phyloP scores from a whole-genome alignment of 768 basidiomycete genomes.

The Dacryopinax spathularia region DNA sequence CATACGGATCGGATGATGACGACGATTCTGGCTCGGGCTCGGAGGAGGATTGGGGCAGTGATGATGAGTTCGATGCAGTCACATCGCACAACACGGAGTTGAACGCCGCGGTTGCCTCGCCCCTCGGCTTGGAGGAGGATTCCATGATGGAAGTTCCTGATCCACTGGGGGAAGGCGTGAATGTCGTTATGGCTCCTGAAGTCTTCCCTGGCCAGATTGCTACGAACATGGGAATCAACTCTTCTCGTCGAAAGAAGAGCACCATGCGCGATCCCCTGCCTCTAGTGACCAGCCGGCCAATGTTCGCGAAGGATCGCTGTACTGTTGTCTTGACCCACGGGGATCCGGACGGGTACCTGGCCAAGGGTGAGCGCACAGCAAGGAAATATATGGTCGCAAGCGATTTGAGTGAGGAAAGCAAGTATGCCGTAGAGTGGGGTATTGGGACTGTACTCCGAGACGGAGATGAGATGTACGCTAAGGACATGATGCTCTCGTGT shows the following conservation, averaged over 20 bases:
- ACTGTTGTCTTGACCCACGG: conserved; percentile 83
- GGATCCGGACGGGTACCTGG: conserved; percentile 36
- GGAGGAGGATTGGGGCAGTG: conserved; percentile 40
- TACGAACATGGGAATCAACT: conserved; percentile 24
- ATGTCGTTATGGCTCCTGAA: conserved; percentile 53
- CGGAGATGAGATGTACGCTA: conserved; percentile 74
- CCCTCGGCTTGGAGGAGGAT: conserved; percentile 14
- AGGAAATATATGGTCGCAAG: conserved; percentile 77
- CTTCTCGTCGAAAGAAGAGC: conserved; percentile 10
- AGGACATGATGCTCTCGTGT: too few relatives aligned
- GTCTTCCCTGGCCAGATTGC: conserved; percentile 57
- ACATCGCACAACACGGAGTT: conserved; percentile 82
- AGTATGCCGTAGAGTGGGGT: conserved; percentile 95
- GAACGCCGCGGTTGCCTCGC: conserved; percentile 30
- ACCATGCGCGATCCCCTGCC: conserved; percentile 43
- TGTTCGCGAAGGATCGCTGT: conserved; percentile 83
- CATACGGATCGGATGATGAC: conserved; percentile 32
- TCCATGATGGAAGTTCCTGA: conserved; percentile 51
- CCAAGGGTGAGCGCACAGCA: conserved; percentile 18
- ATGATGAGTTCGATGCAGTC: conserved; percentile 53
- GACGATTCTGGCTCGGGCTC: conserved; percentile 35
- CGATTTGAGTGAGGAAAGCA: conserved; percentile 85
- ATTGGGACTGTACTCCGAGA: conserved; percentile 91
- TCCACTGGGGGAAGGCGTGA: conserved; percentile 83
- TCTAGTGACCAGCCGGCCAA: conserved; percentile 55